phyloP scores from a whole-genome alignment of 129 eudicot genomes.

The Dittrichia graveolens region DNA sequence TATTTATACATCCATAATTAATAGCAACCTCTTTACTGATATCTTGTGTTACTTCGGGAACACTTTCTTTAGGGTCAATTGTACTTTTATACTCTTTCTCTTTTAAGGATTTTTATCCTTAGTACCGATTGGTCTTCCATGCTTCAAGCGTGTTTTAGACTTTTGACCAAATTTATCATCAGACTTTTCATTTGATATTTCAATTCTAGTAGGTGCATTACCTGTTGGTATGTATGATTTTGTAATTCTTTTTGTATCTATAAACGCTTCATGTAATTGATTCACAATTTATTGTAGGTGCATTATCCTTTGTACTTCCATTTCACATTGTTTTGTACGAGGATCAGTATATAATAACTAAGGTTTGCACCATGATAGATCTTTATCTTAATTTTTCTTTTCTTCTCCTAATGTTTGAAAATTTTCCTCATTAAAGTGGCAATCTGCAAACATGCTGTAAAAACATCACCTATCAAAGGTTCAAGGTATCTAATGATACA shows the following conservation, averaged over 20 bases:
- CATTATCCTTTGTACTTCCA: slow-evolving; percentile 27
- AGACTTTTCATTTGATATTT: neutral
- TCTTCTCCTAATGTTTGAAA: neutral
- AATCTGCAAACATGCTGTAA: neutral
- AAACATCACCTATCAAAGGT: neutral
- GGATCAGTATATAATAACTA: neutral
- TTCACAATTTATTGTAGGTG: slow-evolving; percentile 27
- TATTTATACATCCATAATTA: neutral
- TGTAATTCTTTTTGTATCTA: neutral
- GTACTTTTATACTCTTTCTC: neutral
- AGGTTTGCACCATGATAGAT: neutral
- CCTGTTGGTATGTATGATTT: neutral
- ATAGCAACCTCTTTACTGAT: neutral
- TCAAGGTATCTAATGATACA: neutral
- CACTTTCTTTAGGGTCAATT: neutral
- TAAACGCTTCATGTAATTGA: neutral
- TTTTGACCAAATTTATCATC: neutral
- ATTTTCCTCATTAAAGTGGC: neutral
- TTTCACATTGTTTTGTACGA: too few species aligned
- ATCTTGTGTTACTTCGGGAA: neutral
- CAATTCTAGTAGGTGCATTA: neutral
- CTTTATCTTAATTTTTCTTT: neutral
- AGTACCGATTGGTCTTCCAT: neutral
- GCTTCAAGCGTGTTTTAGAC: neutral
- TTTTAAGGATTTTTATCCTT: neutral